Percentiles rank a stretch among this genome's conserved stretches.
These are phyloP conservation scores for Orbilia blumenaviensis DNA, from an alignment of 2,329 filamentous ascomycete genomes.

Conservation along the genomic window DNA sequence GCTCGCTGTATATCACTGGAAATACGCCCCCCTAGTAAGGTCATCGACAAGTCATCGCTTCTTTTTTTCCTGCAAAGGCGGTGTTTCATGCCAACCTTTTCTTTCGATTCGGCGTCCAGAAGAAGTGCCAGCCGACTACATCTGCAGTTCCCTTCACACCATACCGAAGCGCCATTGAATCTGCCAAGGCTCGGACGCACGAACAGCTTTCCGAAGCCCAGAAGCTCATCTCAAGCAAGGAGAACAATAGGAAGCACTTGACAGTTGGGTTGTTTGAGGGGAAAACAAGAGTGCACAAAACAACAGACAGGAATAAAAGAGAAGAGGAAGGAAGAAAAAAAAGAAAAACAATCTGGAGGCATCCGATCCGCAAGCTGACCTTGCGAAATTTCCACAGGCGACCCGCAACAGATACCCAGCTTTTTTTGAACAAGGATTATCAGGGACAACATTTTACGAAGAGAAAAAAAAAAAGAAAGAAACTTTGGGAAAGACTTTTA, in stretches of 20 bases:
- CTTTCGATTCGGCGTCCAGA: conserved; percentile 47
- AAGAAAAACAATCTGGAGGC: conserved; percentile 34
- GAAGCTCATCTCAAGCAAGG: conserved; percentile 42
- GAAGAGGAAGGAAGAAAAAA: background rate
- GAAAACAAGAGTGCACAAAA: conserved; percentile 1
- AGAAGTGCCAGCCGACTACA: conserved; percentile 26
- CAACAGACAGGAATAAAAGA: background rate
- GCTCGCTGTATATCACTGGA: conserved; percentile 17
- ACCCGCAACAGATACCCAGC: conserved; percentile 47
- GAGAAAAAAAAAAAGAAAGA: too few species aligned
- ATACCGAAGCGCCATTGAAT: conserved; percentile 33
- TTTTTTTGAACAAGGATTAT: conserved; percentile 53
- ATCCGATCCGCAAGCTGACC: conserved; percentile 15
- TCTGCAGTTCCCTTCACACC: conserved; percentile 14
- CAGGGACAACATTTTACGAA: conserved; percentile 51
- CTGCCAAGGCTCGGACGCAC: conserved; percentile 44
- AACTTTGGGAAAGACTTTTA: conserved; percentile 12
- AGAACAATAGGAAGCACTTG: conserved; percentile 28
- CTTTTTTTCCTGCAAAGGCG: too few species aligned
- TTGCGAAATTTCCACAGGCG: conserved; percentile 52
- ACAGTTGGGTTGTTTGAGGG: background rate
- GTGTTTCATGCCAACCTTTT: conserved; percentile 21
- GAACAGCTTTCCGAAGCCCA: conserved; percentile 39
- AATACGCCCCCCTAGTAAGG: conserved; percentile 3
- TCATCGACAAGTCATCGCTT: conserved; percentile 5